Evolutionary conservation across 257 asterid genomes (phyloP), one percentile per base, ranked within the genome.

Genomic region (Solanum ossicruentum): DNA sequence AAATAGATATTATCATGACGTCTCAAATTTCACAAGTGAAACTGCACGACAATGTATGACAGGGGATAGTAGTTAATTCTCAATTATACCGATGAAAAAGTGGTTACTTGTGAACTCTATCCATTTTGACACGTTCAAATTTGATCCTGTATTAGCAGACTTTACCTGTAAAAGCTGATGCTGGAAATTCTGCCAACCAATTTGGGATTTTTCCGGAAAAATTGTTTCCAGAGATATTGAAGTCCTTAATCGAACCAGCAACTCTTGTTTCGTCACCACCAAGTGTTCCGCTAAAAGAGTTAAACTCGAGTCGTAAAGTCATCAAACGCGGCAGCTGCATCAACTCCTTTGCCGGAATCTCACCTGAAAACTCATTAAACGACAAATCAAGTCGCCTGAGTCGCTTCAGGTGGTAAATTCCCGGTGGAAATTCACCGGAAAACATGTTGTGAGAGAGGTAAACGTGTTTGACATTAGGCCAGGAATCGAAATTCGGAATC

Each of bases 361-460:
- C 85, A 7, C 91, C 88, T 10, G 63, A 69, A 52, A 89, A 84
- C 9, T 84, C 43, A 55, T 89, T 89, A 51, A 71, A 84, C 10
- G 91, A 89, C 16, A 89, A 61, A 82, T 89, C 91, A 17, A 89
- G 89, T 18, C 89, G 87, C 1, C 84, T 83, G 80, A 89, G 89
- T 26, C 84, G 67, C 3, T 41, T 81, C 1, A 89, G 77, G 28
- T 23, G 21, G 58, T 89, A 26, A 8, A 89, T 61, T 52, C 87
- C 91, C 0, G 83, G 0, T 0, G 91, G 91, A 72, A 89, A 89
- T 8, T 47, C 58, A 17, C 89, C 88, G 2, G 88, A 83, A 79
- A 89, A 87, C 8, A 69, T 87, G 84, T 89, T 89, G 23, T 87
- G 86, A 7, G 91, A 85, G 80, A 89, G 83, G 66, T 89, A 89